phyloP scores from a whole-genome alignment of 73 alveolate species.

The Uronychia setigera region DNA sequence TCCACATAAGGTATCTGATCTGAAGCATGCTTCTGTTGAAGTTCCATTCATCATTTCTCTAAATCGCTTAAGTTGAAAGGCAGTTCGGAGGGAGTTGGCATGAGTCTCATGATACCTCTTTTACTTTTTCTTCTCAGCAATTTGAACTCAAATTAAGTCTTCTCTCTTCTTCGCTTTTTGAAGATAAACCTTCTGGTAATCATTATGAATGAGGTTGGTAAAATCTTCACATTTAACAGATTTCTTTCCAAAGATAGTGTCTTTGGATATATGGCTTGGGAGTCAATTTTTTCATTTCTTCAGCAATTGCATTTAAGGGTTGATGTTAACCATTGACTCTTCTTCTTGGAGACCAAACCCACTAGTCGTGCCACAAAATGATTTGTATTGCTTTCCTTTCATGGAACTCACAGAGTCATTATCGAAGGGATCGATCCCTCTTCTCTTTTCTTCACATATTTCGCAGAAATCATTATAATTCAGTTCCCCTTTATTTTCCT shows the following conservation, averaged over 20 bases:
- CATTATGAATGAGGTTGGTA: neutral
- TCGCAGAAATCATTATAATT: constrained; percentile 50
- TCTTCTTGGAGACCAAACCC: too few species aligned
- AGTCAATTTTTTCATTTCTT: neutral
- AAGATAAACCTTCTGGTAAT: neutral
- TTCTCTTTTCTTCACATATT: constrained; percentile 43
- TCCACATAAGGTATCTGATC: neutral
- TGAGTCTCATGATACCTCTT: neutral
- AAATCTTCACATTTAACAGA: neutral
- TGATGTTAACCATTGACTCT: too few species aligned
- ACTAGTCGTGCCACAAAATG: too few species aligned
- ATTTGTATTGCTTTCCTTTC: neutral
- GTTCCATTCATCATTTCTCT: neutral
- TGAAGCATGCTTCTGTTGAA: neutral
- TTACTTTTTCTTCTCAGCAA: neutral
- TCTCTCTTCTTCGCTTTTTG: constrained; percentile 1
- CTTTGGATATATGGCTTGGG: neutral
- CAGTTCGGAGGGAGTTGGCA: neutral
- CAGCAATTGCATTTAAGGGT: too few species aligned
- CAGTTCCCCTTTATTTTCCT: constrained; percentile 30
- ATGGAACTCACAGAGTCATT: neutral
- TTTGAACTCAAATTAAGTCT: neutral
- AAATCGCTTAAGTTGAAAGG: neutral
- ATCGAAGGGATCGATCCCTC: constrained; percentile 47
- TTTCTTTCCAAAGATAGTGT: neutral